Conservation (phyloP, 2,329 filamentous ascomycete species). For the Aspergillus costaricaensis region DNA sequence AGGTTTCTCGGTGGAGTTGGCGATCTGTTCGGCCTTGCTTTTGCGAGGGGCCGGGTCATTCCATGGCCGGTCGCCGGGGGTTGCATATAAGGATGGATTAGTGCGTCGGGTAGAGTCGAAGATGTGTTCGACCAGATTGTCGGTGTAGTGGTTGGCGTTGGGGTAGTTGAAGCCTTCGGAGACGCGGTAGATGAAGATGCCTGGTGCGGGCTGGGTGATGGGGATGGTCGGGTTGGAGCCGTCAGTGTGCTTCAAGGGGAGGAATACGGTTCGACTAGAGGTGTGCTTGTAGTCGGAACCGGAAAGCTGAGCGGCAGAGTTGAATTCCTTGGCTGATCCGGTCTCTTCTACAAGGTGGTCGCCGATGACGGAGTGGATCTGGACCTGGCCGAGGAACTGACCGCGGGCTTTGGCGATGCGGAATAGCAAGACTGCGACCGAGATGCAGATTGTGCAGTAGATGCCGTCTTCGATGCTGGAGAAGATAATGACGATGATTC, state of each 20-base stretch:
- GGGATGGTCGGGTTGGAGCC: conserved; percentile 84
- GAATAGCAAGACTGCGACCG: conserved; percentile 76
- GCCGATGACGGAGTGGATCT: conserved; percentile 79
- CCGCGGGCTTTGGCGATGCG: conserved; percentile 81
- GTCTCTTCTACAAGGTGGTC: conserved; percentile 67
- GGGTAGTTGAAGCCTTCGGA: conserved; percentile 95
- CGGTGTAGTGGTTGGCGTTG: conserved; percentile 85
- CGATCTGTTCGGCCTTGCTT: conserved; percentile 40
- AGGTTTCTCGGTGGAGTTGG: conserved; percentile 57
- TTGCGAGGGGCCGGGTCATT: conserved; percentile 80
- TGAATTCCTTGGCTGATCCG: conserved; percentile 63
- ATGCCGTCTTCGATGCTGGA: conserved; percentile 86
- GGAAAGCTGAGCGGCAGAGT: conserved; percentile 33
- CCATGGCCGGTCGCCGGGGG: conserved; percentile 81
- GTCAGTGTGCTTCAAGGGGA: conserved; percentile 84
- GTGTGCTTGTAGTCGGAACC: conserved; percentile 46
- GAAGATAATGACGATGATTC: conserved; percentile 87
- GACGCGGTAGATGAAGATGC: conserved; percentile 94
- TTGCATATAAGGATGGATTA: conserved; percentile 68
- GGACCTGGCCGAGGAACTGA: conserved; percentile 78
- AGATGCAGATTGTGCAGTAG: conserved; percentile 78
- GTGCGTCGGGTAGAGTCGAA: conserved; percentile 74
- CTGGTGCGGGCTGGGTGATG: conserved; percentile 78
- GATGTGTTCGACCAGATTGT: conserved; percentile 71
- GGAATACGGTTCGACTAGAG: conserved; percentile 73